These are phyloP conservation scores for Ogataea naganishii DNA, from an alignment of 805 yeast species.

Conservation along the genomic window DNA sequence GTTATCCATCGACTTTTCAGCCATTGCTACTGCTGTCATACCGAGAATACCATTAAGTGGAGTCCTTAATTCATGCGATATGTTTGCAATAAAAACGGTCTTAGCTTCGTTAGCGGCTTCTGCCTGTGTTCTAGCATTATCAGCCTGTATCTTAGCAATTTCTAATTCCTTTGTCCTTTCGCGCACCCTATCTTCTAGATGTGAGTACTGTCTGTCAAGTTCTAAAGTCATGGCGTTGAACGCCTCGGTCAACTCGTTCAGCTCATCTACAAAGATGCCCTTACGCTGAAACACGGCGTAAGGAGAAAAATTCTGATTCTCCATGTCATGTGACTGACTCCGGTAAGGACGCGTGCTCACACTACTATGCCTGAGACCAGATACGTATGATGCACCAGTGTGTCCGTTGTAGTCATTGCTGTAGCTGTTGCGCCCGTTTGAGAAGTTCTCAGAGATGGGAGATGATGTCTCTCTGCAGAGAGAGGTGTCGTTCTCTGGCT, in stretches of 20 bases:
- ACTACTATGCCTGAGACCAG: no score
- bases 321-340: no score
- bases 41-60: slow-evolving; percentile 95
- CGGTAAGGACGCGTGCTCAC: no score
- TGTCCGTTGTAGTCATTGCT: no score
- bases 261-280: slow-evolving; percentile 66
- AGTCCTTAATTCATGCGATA: slow-evolving; percentile 89
- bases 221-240: slow-evolving; percentile 90
- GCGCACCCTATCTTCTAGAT: slow-evolving; percentile 80
- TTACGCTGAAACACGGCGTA: slow-evolving; percentile 16
- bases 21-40: slow-evolving; percentile 90
- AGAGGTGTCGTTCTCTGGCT: no score
- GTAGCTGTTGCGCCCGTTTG: no score
- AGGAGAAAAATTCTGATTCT: no score
- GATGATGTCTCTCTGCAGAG: no score
- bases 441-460: no score
- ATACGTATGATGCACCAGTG: no score
- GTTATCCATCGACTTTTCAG: slow-evolving; percentile 60
- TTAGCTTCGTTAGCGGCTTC: slow-evolving; percentile 96
- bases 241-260: slow-evolving; percentile 80
- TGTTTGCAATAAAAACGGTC: slow-evolving; percentile 86
- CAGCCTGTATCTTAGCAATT: slow-evolving; percentile 76
- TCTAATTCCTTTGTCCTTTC: slow-evolving; percentile 84
- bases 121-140: slow-evolving; percentile 26
- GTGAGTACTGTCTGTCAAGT: slow-evolving; percentile 72